Evolutionary conservation across 1,284 basidiomycete species (phyloP), one percentile per base, ranked within the genome.

Genomic region (Cryptococcus maquisensis): DNA sequence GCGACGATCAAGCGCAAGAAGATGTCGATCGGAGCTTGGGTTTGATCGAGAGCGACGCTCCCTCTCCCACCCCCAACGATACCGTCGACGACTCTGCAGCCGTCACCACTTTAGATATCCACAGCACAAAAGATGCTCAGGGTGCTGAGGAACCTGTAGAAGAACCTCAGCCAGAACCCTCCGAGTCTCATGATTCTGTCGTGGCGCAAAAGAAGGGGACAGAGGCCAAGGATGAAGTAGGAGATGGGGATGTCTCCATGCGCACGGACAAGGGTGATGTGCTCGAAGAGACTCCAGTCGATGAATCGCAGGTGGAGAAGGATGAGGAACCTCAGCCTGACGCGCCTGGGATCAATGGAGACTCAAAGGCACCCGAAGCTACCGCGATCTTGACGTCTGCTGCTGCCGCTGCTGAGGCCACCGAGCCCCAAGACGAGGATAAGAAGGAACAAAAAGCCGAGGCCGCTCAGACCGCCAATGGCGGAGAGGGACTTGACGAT

Each of bases 221-320:
- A 16, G 45, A 35, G 41, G 24, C 20, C 1, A 24, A 43, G 15
- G 50, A 45, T 3, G 35, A 49, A 38, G 56, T 12, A 13, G 47
- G 51, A 12, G 44, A 40, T 35, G 61, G 49, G 6, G 57, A 55
- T 41, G 44, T 54, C 2, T 55, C 56, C 12, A 58, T 58, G 56
- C 20, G 43, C 3, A 44, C 43, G 15, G 43, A 44, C 3, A 21
- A 8, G 20, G 43, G 43, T 10, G n/a, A 4, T 40, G 39, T 6
- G 6, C 28, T 35, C 16, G 52, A 26, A 32, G 47, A 49, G 20
- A 38, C 49, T 18, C 26, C 26, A 24, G 45, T 44, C 5, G 51
- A 45, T 10, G 39, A 20, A 32, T 32, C 10, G 28, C 28, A 32
- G 28, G 28, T 10, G 28, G 28, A 32, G 28, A 32, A 8, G 28